Evolutionary conservation across 2,329 filamentous ascomycete species (phyloP).

Genomic region (Colletotrichum scovillei): DNA sequence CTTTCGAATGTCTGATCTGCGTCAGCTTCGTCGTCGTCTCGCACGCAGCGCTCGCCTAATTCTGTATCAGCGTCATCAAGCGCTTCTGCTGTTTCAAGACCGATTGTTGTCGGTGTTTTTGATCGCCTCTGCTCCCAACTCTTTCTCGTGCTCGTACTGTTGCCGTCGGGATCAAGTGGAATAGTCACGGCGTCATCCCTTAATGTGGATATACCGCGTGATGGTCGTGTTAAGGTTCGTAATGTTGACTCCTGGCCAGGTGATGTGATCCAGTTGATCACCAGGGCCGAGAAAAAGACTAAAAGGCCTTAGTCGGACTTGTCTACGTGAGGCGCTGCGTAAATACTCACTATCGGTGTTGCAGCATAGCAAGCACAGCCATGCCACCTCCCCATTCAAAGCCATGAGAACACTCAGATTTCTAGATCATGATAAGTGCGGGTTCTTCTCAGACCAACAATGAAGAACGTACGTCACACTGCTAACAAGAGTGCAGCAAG

Average conservation of each 20-base stretch:
- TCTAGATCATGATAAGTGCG: neutral
- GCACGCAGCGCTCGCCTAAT: neutral
- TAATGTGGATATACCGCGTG: constrained; percentile 1
- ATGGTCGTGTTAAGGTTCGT: constrained; percentile 17
- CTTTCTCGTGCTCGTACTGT: constrained; percentile 4
- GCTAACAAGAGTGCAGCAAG: constrained; percentile 19
- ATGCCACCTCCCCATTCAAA: constrained; percentile 24
- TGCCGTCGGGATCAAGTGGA: constrained; percentile 21
- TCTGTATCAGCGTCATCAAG: neutral
- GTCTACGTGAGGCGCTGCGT: accelerated
- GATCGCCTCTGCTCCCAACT: constrained; percentile 11
- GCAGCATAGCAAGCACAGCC: constrained; percentile 28
- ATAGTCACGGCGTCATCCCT: constrained; percentile 8
- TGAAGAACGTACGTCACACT: constrained; percentile 14
- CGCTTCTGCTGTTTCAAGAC: neutral
- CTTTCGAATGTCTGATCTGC: neutral
- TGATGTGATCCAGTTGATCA: constrained; percentile 31
- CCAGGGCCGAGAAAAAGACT: constrained; percentile 28
- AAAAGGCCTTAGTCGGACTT: neutral
- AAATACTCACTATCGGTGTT: constrained; percentile 22
- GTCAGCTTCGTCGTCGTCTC: neutral
- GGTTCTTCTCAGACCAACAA: neutral
- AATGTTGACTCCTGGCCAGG: constrained; percentile 23
- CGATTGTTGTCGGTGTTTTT: neutral
- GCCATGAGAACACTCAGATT: constrained; percentile 11